phyloP scores from a whole-genome alignment of 139 green algal genomes.

The Mychonastes homosphaera region DNA sequence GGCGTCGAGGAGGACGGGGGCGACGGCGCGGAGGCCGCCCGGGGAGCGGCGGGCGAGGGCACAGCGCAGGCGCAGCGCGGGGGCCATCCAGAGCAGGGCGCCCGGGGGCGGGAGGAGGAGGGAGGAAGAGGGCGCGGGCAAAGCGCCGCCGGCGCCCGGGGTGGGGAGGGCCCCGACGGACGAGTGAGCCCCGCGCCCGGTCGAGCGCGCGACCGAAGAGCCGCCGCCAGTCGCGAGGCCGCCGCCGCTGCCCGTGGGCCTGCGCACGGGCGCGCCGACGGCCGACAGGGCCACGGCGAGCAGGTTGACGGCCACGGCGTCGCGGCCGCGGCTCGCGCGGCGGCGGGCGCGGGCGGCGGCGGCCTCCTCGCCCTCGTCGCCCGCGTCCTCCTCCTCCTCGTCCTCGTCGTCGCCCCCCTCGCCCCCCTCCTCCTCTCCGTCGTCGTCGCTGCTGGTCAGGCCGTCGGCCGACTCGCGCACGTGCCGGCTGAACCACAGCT shows the following conservation, averaged over 20 bases:
- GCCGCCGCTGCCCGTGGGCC: neutral
- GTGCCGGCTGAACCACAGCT: conserved; percentile 25
- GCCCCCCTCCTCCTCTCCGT: neutral
- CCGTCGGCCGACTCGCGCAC: neutral
- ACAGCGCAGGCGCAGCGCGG: conserved; percentile 6
- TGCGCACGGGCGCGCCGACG: neutral
- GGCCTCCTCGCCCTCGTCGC: neutral
- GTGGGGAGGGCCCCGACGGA: too few relatives aligned
- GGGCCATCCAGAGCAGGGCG: conserved; percentile 11
- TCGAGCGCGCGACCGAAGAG: too few relatives aligned
- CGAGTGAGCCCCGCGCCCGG: too few relatives aligned
- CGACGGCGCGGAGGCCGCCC: neutral
- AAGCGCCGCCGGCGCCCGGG: too few relatives aligned
- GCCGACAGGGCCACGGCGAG: too few relatives aligned
- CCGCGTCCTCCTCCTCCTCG: neutral
- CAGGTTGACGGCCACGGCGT: neutral
- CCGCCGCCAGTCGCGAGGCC: neutral
- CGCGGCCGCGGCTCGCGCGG: too few relatives aligned
- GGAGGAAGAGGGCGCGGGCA: neutral
- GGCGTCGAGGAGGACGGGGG: conserved; percentile 27
- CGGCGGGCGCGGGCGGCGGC: too few relatives aligned
- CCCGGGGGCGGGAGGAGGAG: neutral
- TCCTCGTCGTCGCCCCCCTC: neutral
- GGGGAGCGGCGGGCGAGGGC: neutral
- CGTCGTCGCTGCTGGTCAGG: conserved; percentile 5